Base-by-base conservation (phyloP, 106 monocot species). In the Alisma plantagoaquatica region DNA sequence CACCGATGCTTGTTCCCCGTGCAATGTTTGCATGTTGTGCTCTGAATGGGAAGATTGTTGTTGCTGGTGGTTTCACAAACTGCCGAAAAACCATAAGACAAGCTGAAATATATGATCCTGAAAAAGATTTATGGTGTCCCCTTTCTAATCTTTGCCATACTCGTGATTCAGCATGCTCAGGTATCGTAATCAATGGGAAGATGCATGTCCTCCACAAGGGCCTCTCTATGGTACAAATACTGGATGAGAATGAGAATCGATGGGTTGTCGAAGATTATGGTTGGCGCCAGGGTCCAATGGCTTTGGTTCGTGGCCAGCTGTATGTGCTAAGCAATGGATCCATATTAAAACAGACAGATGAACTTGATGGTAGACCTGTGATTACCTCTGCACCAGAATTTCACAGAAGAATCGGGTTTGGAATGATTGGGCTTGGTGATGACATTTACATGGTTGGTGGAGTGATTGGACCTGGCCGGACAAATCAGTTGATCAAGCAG, bases 161-260 rank as follows among this genome's bases (percentile, higher is more conserved):
- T 8, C 80, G 80, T 9, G 77, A 70, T 10, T 91, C 84, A 16
- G 84, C 80, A 8, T 84, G 90, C 62, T 71, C 74, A 3, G 90
- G 90, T 11, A 23, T 84, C 17, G 90, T 84, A 11, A 72, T 84
- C 3, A 57, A 32, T 0, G 80, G 83, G 1, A 84, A 70, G 68
- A 77, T 91, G 80, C 90, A 91, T 33, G 77, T 91, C 14, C 25
- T 91, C 55, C 84, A 91, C 66, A 91, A 91, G 52, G 84, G 84
- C 2, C 23, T 91, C 2, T 91, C n/a, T n/a, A n/a, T n/a, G n/a
- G n/a, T n/a, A n/a, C n/a, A n/a, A n/a, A n/a, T n/a, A n/a, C n/a
- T n/a, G 5, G 67, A 84, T 31, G 80, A 72, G 27, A 70, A 66
- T 4, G 62, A 41, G 12, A 26, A 38, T 12, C 12, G 53, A 8